phyloP scores from a whole-genome alignment of 2,329 filamentous ascomycete genomes.

The Trichoderma harzianum region DNA sequence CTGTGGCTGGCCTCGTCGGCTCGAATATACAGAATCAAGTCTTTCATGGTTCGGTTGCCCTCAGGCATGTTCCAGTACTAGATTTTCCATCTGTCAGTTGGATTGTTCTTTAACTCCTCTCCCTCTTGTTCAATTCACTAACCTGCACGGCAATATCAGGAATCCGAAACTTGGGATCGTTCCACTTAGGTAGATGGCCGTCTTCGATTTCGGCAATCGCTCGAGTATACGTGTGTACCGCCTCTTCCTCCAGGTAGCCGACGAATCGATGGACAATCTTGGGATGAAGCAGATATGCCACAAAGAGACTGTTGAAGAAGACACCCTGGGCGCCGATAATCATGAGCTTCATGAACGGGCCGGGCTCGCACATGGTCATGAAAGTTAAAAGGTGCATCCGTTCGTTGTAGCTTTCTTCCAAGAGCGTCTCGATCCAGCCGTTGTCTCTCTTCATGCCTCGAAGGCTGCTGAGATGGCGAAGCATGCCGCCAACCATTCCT shows the following conservation, averaged over 20 bases:
- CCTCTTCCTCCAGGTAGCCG: constrained; percentile 95
- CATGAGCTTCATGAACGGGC: constrained; percentile 87
- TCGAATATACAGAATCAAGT: constrained; percentile 82
- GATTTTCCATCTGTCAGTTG: background rate
- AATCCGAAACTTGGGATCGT: constrained; percentile 63
- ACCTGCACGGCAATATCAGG: constrained; percentile 79
- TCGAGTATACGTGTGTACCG: constrained; percentile 90
- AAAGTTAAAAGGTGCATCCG: constrained; percentile 92
- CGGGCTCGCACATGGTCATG: constrained; percentile 74
- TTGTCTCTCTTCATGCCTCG: constrained; percentile 87
- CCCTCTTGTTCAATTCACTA: constrained; percentile 18
- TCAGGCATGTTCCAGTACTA: constrained; percentile 93
- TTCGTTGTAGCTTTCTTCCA: constrained; percentile 90
- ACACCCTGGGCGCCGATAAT: constrained; percentile 91
- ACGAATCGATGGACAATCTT: constrained; percentile 92
- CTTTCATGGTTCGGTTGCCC: constrained; percentile 74
- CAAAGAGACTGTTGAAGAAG: constrained; percentile 92
- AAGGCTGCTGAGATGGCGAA: constrained; percentile 81
- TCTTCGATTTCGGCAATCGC: constrained; percentile 82
- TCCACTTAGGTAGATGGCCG: constrained; percentile 81
- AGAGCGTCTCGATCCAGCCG: constrained; percentile 90
- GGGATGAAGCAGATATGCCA: constrained; percentile 82
- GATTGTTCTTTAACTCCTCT: background rate
- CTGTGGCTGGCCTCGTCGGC: constrained; percentile 88
- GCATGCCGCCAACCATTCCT: constrained; percentile 94